Conservation (phyloP, 2,329 filamentous ascomycete species). For the Calonectria hongkongensis region DNA sequence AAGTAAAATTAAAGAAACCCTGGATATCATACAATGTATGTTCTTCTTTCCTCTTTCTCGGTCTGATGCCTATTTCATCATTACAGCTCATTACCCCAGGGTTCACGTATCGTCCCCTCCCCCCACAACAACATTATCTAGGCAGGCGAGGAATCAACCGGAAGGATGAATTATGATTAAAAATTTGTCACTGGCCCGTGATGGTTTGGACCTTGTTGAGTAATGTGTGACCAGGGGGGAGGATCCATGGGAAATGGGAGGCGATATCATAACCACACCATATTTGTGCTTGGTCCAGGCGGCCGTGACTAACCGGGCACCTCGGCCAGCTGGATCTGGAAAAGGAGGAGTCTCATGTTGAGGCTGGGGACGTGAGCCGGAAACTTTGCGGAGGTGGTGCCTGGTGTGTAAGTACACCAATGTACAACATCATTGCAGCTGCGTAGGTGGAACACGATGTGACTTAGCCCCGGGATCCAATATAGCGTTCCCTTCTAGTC, state of each 20-base stretch:
- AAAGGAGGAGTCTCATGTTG: slow-evolving; percentile 37
- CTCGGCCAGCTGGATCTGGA: slow-evolving; percentile 47
- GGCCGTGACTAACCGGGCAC: slow-evolving; percentile 12
- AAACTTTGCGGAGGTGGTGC: background rate
- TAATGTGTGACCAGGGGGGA: background rate
- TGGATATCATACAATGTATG: background rate
- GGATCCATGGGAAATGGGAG: background rate
- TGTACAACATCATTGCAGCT: background rate
- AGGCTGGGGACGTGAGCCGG: background rate
- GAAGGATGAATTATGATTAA: slow-evolving; percentile 28
- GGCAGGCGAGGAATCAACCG: slow-evolving; percentile 26
- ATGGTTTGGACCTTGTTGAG: background rate
- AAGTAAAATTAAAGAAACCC: background rate
- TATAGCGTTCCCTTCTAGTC: background rate
- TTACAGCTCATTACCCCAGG: background rate
- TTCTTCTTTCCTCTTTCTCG: background rate
- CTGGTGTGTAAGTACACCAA: background rate
- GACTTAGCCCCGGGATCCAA: background rate
- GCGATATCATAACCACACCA: background rate
- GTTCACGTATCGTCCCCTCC: background rate
- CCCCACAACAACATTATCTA: background rate
- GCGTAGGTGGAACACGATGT: background rate
- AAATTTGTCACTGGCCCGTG: slow-evolving; percentile 4
- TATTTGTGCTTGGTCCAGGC: slow-evolving; percentile 20
- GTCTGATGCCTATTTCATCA: slow-evolving; percentile 6